A percentile compares a stretch with the other conserved stretches of the same genome.
Conservation (phyloP, 352 stramenopile species). For the Thalassiosira livingstoniorum region DNA sequence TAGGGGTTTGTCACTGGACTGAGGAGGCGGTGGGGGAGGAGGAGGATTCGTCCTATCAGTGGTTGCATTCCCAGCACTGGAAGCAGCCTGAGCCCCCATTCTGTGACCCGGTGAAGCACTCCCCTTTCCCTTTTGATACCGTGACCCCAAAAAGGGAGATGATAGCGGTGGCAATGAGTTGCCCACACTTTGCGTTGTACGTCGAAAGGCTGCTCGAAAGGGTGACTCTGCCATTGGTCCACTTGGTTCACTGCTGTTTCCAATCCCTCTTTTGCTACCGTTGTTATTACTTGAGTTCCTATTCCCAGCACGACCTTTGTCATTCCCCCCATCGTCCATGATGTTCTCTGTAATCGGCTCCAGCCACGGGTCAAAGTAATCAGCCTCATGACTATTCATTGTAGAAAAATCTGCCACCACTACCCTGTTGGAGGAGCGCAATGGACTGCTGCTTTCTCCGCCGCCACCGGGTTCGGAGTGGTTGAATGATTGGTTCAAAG, state of each 20-base stretch:
- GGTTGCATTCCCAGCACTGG: too few species aligned
- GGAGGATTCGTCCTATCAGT: too few species aligned
- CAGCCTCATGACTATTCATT: background rate
- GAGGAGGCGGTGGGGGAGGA: slow-evolving; percentile 2
- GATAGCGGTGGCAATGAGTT: background rate
- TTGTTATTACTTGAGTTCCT: slow-evolving; percentile 6
- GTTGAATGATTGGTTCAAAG: too few species aligned
- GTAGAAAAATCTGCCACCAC: slow-evolving; percentile 36
- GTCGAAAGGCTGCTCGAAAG: slow-evolving; percentile 47
- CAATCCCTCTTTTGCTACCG: slow-evolving; percentile 13
- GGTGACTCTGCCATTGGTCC: too few species aligned
- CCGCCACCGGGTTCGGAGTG: too few species aligned
- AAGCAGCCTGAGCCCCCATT: too few species aligned
- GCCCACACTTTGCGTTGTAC: slow-evolving; percentile 33
- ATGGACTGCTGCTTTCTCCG: background rate
- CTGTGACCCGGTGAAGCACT: too few species aligned
- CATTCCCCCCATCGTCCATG: too few species aligned
- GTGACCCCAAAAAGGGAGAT: too few species aligned
- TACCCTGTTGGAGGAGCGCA: background rate
- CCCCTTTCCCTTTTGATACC: too few species aligned
- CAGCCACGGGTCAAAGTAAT: background rate
- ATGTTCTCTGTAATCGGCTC: background rate
- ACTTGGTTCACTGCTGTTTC: too few species aligned
- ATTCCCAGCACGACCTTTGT: background rate
- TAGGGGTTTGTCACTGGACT: slow-evolving; percentile 14